A percentile compares a stretch with the other conserved stretches of the same genome.
These are phyloP conservation scores for Nakazawaea anatomiae DNA, from an alignment of 805 yeast genomes.

Conservation along the genomic window DNA sequence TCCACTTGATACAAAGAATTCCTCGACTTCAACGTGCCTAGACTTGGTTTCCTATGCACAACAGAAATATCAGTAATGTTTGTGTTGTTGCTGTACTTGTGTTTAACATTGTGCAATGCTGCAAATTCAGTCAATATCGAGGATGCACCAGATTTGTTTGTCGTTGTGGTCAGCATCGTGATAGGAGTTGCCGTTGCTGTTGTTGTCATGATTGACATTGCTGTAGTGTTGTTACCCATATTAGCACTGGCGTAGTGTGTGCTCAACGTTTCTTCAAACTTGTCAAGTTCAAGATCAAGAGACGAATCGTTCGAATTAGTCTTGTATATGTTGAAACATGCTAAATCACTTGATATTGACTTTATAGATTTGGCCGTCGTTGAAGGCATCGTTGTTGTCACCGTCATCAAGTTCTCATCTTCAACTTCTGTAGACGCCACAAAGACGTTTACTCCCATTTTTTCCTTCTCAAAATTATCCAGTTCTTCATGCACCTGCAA, in stretches of 20 bases:
- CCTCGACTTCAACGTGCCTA: constrained; percentile 28
- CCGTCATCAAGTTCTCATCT: not conserved
- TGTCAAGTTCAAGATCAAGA: constrained; percentile 20
- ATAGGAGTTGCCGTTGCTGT: not conserved
- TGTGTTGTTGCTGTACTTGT: not conserved
- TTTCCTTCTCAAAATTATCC: not conserved
- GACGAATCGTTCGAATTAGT: constrained; percentile 19
- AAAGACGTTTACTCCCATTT: not conserved
- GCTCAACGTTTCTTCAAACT: constrained; percentile 13
- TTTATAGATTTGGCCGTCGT: constrained; percentile 15
- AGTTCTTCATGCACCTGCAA: not conserved
- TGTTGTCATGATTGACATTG: not conserved
- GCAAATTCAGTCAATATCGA: not conserved
- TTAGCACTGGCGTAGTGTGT: not conserved
- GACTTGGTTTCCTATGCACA: constrained; percentile 12
- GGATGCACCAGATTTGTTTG: not conserved
- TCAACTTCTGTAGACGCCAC: not conserved
- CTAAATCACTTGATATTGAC: constrained; percentile 28
- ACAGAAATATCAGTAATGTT: not conserved
- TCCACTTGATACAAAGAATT: constrained; percentile 36
- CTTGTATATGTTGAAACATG: constrained; percentile 25
- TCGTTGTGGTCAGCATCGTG: not conserved
- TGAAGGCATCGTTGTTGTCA: not conserved
- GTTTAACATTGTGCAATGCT: not conserved
- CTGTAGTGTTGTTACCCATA: not conserved